Evolutionary conservation across 129 eudicot species (phyloP), one percentile per base, ranked within the genome.

Genomic region (Apium graveolens): DNA sequence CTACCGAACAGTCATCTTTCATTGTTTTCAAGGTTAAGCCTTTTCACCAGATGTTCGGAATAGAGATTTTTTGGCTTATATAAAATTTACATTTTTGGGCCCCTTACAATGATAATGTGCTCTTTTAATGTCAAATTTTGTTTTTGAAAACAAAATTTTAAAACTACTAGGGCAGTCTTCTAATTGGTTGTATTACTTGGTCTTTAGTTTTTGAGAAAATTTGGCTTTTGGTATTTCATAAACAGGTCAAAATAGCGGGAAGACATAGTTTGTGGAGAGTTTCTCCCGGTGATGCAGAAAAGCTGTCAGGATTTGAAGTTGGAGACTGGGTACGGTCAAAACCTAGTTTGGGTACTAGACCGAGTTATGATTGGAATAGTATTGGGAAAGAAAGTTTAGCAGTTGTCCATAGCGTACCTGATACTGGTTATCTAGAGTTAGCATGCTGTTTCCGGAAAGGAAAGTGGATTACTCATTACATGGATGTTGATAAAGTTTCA

Each of bases 251-350:
- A 85, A 90, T 95, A 83, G 88, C 95, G 43, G 97, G 99, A 78
- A 87, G 96, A 76, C 90, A 81, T 78, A 76, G 84, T 78, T 80
- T 92, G 26, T 95, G 99, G 99, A 90, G 86, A 87, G 97, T 95
- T 35, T 95, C 99, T 60, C 97, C 99, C 5, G 99, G 97, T 49
- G 99, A 95, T 83, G 99, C 97, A 42, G 99, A 90, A 84, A 83
- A 86, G 73, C 88, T 95, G 55, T 86, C 97, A 13, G 97, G 94
- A 43, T 92, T 95, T 82, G 96, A 95, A 81, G 99, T 92, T 10
- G 99, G 99, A 78, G 99, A 95, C 73, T 95, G 99, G 99, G 99
- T 95, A 16, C 99, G 95, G 26, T 90, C 97, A 44, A 95, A 88
- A 77, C 99, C 96, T 13, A 95, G 79, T 81, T 76, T 92, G 55